Base-by-base conservation (phyloP, 108 stramenopile species). In the Pseudonitzschia delicatissima region DNA sequence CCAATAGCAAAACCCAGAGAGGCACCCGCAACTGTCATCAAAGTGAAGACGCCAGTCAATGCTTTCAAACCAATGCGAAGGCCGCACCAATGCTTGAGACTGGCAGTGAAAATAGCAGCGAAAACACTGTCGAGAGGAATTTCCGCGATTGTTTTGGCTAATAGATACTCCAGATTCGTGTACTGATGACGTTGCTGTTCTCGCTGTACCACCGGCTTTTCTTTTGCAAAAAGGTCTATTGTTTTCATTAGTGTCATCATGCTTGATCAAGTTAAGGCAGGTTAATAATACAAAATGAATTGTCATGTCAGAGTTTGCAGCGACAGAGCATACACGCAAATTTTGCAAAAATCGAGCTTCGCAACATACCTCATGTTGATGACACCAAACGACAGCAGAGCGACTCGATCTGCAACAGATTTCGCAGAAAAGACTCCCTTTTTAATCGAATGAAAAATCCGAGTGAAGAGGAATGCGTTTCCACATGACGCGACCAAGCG, bases 1-100 rank as follows among this genome's bases (percentile, higher is more conserved):
- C 91, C 94, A 44, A 95, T 83, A 2, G 89, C 87, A 53, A 92
- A 91, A 1, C 94, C 94, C 0, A 95, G 72, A 0, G 86, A 86
- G 15, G 87, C 87, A 8, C 82, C 83, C 13, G 86, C 66, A 9
- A 85, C 77, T 17, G 94, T 90, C 85, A 90, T 77, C 13, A 95
- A 57, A 9, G 76, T 76, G 61, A 88, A 91, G 0, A 88, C 85
- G 49, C 64, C 78, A 18, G 87, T 80, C 26, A 90, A 68, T 26
- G 69, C 68, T 13, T 26, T 34, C 82, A 77, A 68, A n/a, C 84
- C 72, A 28, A 80, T 84, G 48, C 82, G 57, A 26, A 91, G 59
- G 21, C 88, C 87, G 12, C 87, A 84, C 8, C 63, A 42, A 25
- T 36, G 26, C 48, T 90, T 87, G 0, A 95, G 69, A 62, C 82